Percentiles rank a stretch among this genome's conserved stretches.
These are phyloP conservation scores for Pyrenophora seminiperda DNA, from an alignment of 2,329 filamentous ascomycete species.

Conservation along the genomic window DNA sequence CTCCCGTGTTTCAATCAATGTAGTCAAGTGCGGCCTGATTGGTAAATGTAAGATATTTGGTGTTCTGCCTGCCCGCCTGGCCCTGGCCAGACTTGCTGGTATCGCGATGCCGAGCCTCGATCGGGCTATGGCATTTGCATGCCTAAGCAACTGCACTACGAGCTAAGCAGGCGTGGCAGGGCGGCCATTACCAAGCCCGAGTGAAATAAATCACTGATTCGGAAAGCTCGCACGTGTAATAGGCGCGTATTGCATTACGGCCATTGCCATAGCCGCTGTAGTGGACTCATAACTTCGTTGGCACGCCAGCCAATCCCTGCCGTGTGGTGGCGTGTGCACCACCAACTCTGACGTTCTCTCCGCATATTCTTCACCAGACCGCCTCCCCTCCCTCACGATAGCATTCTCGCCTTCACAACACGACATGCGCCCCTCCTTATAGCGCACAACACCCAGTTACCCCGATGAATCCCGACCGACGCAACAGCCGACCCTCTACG, in stretches of 20 bases:
- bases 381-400: constrained; percentile 13
- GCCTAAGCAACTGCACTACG: background rate
- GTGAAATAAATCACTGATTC: background rate
- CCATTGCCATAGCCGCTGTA: constrained; percentile 6
- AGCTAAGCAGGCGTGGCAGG: too few species aligned
- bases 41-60: constrained; percentile 3
- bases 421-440: constrained; percentile 39
- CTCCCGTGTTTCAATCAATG: background rate
- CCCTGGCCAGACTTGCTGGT: constrained; percentile 7
- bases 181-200: background rate
- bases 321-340: constrained; percentile 18
- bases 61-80: constrained; percentile 11
- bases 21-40: background rate
- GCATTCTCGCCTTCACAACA: constrained; percentile 10
- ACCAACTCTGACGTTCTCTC: constrained; percentile 20
- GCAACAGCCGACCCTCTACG: constrained; percentile 25
- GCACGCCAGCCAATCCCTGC: constrained; percentile 17
- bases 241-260: background rate
- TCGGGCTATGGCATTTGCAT: constrained; percentile 1
- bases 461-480: constrained; percentile 40
- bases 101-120: constrained; percentile 13
- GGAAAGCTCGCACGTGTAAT: constrained; percentile 2
- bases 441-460: constrained; percentile 20
- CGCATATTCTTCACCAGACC: constrained; percentile 22
- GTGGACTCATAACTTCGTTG: constrained; percentile 2